Evolutionary conservation across 1,139 yeast genomes (phyloP).

Genomic region (Geotrichum candidum): DNA sequence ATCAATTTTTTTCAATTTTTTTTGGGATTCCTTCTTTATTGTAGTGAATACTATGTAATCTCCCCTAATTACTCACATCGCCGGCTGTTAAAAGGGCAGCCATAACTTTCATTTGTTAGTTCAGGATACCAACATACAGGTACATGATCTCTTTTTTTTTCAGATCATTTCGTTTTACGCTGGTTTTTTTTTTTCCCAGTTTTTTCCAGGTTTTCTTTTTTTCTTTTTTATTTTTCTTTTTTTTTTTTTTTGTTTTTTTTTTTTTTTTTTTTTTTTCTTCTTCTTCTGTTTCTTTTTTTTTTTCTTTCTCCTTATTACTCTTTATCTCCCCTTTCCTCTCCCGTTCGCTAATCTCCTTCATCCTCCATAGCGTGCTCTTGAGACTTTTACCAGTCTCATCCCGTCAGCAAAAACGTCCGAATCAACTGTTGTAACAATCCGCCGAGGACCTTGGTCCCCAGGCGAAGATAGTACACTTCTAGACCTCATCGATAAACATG

Average conservation of each 20-base stretch:
- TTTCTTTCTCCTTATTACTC: not conserved
- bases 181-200: not conserved
- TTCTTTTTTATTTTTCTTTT: conserved; percentile 1
- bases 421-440: conserved; percentile 18
- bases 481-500: conserved; percentile 63
- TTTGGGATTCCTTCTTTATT: too few species aligned
- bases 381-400: not conserved
- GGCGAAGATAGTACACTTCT: conserved; percentile 72
- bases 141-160: not conserved
- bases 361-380: not conserved
- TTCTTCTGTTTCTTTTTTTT: conserved; percentile 3
- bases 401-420: conserved; percentile 4
- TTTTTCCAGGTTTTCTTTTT: not conserved
- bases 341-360: conserved; percentile 2
- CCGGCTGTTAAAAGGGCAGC: not conserved
- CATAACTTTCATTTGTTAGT: not conserved
- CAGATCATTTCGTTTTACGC: not conserved
- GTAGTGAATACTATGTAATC: not conserved
- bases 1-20: too few species aligned
- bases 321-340: conserved; percentile 1
- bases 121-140: not conserved
- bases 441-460: conserved; percentile 87
- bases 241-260: conserved; percentile 5
- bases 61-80: not conserved
- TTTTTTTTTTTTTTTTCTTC: conserved; percentile 1